Percentiles rank a stretch among this genome's conserved stretches.
These are phyloP conservation scores for Periglandula ipomoeae DNA, from an alignment of 2,329 filamentous ascomycete genomes.

Conservation along the genomic window DNA sequence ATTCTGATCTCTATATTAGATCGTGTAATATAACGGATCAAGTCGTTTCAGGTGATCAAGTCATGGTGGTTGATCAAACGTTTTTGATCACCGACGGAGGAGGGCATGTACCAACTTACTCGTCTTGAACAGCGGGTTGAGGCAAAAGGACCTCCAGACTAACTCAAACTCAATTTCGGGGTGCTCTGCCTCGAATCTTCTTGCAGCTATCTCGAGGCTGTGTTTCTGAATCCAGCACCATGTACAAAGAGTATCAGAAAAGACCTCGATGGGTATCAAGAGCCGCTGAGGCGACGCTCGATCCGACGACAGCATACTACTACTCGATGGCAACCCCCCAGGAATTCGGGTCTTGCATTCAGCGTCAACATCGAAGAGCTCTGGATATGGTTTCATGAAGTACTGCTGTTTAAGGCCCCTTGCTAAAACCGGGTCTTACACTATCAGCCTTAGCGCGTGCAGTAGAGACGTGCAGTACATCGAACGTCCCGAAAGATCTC, in stretches of 20 bases:
- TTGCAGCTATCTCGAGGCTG: conserved; percentile 36
- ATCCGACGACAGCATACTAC: neutral
- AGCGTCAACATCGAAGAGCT: neutral
- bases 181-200: conserved; percentile 27
- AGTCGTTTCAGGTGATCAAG: neutral
- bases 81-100: neutral
- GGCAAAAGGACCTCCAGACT: conserved; percentile 37
- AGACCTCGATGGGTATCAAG: conserved; percentile 30
- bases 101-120: conserved; percentile 9
- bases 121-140: conserved; percentile 26
- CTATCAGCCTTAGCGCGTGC: neutral
- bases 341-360: neutral
- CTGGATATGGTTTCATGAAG: neutral
- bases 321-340: neutral
- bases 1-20: conserved; percentile 12
- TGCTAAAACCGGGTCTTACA: neutral
- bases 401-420: neutral
- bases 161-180: conserved; percentile 37
- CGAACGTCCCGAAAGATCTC: neutral
- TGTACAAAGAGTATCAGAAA: conserved; percentile 41
- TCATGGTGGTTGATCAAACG: too few species aligned
- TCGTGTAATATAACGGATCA: neutral
- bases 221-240: conserved; percentile 42
- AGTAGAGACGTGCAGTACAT: too few species aligned
- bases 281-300: neutral